These are phyloP conservation scores for Bertia moriformis DNA, from an alignment of 2,329 filamentous ascomycete genomes.

Conservation along the genomic window DNA sequence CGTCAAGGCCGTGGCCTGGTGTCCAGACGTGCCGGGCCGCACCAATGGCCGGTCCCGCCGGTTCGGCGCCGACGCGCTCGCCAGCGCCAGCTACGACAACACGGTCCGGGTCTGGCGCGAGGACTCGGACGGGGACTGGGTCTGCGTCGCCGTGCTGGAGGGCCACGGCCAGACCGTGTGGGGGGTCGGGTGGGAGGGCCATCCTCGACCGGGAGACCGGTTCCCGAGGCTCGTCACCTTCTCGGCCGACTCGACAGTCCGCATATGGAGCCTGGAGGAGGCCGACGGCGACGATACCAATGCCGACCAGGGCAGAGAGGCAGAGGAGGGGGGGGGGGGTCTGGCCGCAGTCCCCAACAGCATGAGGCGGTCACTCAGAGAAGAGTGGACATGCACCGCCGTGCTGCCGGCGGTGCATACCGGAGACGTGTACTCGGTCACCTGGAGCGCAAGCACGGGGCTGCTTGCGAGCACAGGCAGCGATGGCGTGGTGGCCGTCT, in stretches of 20 bases:
- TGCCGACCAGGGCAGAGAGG: too few relatives aligned
- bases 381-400: conserved; percentile 70
- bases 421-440: conserved; percentile 67
- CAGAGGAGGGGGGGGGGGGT: too few relatives aligned
- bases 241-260: conserved; percentile 68
- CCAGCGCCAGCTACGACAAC: conserved; percentile 87
- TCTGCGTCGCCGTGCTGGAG: conserved; percentile 67
- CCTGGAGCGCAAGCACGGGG: conserved; percentile 69
- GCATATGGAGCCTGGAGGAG: conserved; percentile 61
- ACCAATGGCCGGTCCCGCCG: conserved; percentile 19
- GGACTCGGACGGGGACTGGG: conserved; percentile 81
- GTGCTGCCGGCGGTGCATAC: conserved; percentile 64
- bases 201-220: conserved; percentile 17
- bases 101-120: conserved; percentile 79
- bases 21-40: conserved; percentile 48
- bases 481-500: conserved; percentile 69
- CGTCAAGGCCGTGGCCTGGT: conserved; percentile 89
- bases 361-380: conserved; percentile 63
- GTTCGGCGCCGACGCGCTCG: conserved; percentile 58
- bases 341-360: conserved; percentile 70
- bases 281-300: conserved; percentile 23
- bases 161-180: conserved; percentile 81
- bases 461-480: conserved; percentile 77
- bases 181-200: conserved; percentile 61
- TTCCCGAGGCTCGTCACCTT: conserved; percentile 62